phyloP scores from a whole-genome alignment of 192 early-diverging fungal genomes.

The Umbelopsis ramanniana region DNA sequence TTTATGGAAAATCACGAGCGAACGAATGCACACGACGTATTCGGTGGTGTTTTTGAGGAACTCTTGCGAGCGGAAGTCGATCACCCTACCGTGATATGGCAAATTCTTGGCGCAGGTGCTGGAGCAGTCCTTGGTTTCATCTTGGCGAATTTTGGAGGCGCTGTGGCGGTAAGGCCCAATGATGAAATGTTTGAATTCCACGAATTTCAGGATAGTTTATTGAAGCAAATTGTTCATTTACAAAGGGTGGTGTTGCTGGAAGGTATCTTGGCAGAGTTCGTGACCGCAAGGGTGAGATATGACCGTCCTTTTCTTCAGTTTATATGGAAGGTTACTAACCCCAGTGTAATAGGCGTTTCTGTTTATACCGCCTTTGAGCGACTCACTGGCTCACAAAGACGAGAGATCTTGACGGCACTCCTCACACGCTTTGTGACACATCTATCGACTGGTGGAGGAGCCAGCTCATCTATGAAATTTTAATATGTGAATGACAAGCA shows the following conservation, averaged over 20 bases:
- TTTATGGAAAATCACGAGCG: conserved; percentile 14
- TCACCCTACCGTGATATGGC: conserved; percentile 34
- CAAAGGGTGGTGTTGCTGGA: conserved; percentile 64
- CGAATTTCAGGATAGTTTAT: too few relatives aligned
- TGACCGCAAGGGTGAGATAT: conserved; percentile 60
- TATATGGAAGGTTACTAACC: background rate
- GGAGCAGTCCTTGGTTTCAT: conserved; percentile 42
- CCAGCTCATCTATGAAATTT: conserved; percentile 5
- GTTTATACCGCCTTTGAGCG: conserved; percentile 45
- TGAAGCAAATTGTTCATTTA: background rate
- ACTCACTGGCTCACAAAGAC: conserved; percentile 22
- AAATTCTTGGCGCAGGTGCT: conserved; percentile 32
- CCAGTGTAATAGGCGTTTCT: conserved; percentile 32
- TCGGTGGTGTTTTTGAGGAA: conserved; percentile 42
- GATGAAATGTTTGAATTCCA: background rate
- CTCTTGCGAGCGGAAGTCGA: conserved; percentile 41
- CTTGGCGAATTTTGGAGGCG: conserved; percentile 32
- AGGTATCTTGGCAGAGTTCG: conserved; percentile 65
- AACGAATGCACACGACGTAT: conserved; percentile 29
- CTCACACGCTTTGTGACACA: conserved; percentile 29
- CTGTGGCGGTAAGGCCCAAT: conserved; percentile 35
- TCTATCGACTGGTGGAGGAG: background rate
- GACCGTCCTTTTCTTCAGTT: background rate
- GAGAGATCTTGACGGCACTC: conserved; percentile 35
- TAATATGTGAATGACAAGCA: background rate